Percentiles rank a stretch among this genome's conserved stretches.
Conservation (phyloP, 495 filamentous ascomycete species). For the Apiosordaria backusii region DNA sequence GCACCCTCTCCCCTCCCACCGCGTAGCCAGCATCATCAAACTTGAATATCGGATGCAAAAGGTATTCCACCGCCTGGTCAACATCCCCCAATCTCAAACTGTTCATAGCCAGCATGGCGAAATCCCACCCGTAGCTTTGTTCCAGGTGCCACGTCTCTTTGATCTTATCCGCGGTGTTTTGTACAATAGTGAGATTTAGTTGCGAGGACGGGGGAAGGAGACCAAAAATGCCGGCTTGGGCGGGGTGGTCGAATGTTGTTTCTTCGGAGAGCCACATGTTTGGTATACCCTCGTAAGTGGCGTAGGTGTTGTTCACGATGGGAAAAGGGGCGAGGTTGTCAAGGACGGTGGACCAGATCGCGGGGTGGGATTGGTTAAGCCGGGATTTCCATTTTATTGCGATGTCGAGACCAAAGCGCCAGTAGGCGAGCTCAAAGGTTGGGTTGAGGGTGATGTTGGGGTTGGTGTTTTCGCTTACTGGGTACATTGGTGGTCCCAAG, state of each 20-base stretch:
- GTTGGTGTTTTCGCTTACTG: slow-evolving; percentile 49
- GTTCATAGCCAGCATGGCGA: slow-evolving; percentile 54
- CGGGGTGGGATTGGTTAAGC: slow-evolving; percentile 35
- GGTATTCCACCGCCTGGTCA: slow-evolving; percentile 46
- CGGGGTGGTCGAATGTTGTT: slow-evolving; percentile 49
- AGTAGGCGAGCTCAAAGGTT: slow-evolving; percentile 53
- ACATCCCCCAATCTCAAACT: slow-evolving; percentile 43
- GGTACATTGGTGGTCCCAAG: slow-evolving; percentile 53
- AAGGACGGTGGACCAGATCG: slow-evolving; percentile 38
- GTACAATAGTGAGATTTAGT: slow-evolving; percentile 39
- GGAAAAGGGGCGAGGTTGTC: slow-evolving; percentile 49
- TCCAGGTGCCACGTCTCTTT: slow-evolving; percentile 45
- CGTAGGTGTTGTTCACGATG: slow-evolving; percentile 41
- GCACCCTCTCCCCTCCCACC: slow-evolving; percentile 48
- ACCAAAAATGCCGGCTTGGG: slow-evolving; percentile 48
- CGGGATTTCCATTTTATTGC: slow-evolving; percentile 40
- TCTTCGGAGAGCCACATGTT: slow-evolving; percentile 46
- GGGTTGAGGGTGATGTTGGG: slow-evolving; percentile 51
- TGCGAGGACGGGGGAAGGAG: slow-evolving; percentile 45
- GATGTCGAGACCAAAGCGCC: slow-evolving; percentile 48
- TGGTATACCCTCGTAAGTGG: slow-evolving; percentile 49
- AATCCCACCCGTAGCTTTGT: slow-evolving; percentile 53
- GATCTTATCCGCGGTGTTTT: slow-evolving; percentile 44
- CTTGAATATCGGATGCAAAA: slow-evolving; percentile 44
- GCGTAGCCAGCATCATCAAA: slow-evolving; percentile 54